phyloP scores from a whole-genome alignment of 208 protist genomes.

The Wallacemonas sp. region DNA sequence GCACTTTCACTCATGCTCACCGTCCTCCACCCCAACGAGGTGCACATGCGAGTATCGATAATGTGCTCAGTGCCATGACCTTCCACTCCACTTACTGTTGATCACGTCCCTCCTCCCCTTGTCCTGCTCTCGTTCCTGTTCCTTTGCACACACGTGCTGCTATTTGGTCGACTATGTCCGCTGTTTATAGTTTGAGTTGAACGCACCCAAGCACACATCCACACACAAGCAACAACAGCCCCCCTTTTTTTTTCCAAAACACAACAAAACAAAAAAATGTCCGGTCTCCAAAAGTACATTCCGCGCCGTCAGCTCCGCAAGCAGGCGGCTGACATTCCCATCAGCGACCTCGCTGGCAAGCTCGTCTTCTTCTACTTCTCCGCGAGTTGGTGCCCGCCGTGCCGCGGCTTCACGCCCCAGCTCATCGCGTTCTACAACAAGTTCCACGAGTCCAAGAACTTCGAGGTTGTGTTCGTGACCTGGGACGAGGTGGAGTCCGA shows the following conservation, averaged over 20 bases:
- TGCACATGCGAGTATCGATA: too few species aligned
- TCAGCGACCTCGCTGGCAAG: constrained; percentile 28
- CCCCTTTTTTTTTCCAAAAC: too few species aligned
- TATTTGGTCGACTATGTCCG: too few species aligned
- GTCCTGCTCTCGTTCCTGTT: too few species aligned
- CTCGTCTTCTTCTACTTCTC: constrained; percentile 64
- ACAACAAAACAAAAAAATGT: constrained; percentile 29
- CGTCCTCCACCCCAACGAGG: too few species aligned
- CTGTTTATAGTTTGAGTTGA: neutral
- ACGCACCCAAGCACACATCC: neutral
- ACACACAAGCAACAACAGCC: neutral
- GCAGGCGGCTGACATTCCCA: constrained; percentile 22
- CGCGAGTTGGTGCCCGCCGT: constrained; percentile 81
- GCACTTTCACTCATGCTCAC: too few species aligned
- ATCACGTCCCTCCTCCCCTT: too few species aligned
- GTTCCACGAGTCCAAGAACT: constrained; percentile 40
- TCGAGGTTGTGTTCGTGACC: constrained; percentile 51
- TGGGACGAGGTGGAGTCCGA: constrained; percentile 47
- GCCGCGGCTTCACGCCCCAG: constrained; percentile 63
- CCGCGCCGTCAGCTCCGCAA: constrained; percentile 27
- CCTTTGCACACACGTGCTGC: too few species aligned
- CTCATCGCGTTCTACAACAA: constrained; percentile 56
- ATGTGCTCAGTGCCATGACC: too few species aligned
- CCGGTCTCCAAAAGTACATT: constrained; percentile 34
- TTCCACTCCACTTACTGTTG: too few species aligned